phyloP scores from a whole-genome alignment of 305 asterid genomes.

The Striga hermonthica region DNA sequence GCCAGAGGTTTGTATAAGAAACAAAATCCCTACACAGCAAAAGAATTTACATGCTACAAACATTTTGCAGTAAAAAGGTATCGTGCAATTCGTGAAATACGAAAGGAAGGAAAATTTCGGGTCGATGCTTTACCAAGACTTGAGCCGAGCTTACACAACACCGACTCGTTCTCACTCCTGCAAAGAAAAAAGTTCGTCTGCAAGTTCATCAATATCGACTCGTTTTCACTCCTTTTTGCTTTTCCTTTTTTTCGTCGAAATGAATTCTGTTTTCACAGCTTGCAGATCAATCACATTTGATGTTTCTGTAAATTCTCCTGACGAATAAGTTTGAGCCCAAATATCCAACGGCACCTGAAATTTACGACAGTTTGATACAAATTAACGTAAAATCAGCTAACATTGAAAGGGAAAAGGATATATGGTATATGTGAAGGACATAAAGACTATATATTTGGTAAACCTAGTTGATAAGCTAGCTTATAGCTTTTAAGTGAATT shows the following conservation, averaged over 20 bases:
- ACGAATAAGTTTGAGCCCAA: slow-evolving; percentile 71
- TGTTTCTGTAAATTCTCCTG: slow-evolving; percentile 67
- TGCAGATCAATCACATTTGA: slow-evolving; percentile 52
- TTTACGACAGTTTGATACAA: neutral
- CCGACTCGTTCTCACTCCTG: slow-evolving; percentile 22
- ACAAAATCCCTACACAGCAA: no score
- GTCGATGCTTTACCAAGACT: slow-evolving; percentile 1
- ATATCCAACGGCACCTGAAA: slow-evolving; percentile 65
- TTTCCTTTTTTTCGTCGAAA: slow-evolving; percentile 12
- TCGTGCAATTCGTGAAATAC: slow-evolving; percentile 14
- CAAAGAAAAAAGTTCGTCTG: slow-evolving; percentile 17
- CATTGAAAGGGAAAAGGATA: no score
- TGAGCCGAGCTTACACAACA: neutral
- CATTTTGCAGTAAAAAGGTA: slow-evolving; percentile 27
- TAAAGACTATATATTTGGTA: neutral
- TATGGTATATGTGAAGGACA: no score
- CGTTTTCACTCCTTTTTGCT: slow-evolving; percentile 16
- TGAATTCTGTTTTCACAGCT: slow-evolving; percentile 4
- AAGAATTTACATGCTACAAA: slow-evolving; percentile 42
- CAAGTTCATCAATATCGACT: neutral
- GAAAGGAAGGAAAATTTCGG: slow-evolving; percentile 10
- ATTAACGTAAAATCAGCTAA: no score
- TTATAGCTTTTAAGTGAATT: no score
- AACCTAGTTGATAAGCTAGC: neutral
- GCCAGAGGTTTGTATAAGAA: no score